Evolutionary conservation across 768 basidiomycete genomes (phyloP).

Genomic region (Lyophyllum semitale): DNA sequence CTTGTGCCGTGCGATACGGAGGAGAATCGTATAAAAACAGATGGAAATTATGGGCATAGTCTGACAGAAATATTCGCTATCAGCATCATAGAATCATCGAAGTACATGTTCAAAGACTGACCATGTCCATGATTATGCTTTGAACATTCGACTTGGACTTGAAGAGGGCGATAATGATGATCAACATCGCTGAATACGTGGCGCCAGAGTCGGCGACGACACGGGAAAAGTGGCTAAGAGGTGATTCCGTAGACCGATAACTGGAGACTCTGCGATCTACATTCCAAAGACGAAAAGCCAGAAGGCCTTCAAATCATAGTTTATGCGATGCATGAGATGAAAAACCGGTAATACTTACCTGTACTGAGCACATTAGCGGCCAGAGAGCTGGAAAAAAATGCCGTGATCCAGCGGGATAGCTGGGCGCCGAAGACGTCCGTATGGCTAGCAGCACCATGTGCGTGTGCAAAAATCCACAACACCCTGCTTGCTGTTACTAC

Average conservation of each 20-base stretch:
- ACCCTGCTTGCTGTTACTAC: background rate
- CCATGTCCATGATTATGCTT: background rate
- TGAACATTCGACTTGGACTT: background rate
- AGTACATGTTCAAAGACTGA: background rate
- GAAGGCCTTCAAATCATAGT: background rate
- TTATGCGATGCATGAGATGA: background rate
- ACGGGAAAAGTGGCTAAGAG: background rate
- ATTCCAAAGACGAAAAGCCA: background rate
- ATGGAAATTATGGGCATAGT: background rate
- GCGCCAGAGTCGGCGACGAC: background rate
- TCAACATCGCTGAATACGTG: background rate
- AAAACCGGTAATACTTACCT: background rate
- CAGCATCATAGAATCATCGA: background rate
- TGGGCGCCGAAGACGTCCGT: background rate
- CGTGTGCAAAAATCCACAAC: background rate
- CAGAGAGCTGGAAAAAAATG: background rate
- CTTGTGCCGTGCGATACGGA: background rate
- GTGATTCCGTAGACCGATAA: background rate
- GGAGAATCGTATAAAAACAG: conserved; percentile 1
- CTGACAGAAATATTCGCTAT: too few relatives aligned
- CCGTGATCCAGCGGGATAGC: background rate
- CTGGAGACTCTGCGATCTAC: background rate
- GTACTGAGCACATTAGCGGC: background rate
- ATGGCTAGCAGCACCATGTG: background rate
- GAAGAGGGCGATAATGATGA: background rate